A percentile compares a stretch with the other conserved stretches of the same genome.
phyloP scores from a whole-genome alignment of 2,329 filamentous ascomycete species.

The Ascochyta lentis region DNA sequence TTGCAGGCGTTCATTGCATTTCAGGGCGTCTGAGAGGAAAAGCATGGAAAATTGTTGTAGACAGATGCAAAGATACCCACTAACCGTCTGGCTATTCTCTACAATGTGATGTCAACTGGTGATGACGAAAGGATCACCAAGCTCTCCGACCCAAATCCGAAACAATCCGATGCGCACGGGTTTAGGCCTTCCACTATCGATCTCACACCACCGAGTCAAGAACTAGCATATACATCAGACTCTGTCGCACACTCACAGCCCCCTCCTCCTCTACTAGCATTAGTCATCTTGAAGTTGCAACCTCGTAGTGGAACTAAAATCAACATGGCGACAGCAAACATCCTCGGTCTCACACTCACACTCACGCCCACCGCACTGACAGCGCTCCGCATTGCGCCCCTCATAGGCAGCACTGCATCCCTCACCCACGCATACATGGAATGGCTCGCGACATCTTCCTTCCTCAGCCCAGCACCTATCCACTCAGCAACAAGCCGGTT shows the following conservation, averaged over 20 bases:
- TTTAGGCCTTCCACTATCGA: background rate
- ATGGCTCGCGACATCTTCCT: slow-evolving; percentile 29
- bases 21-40: background rate
- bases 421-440: slow-evolving; percentile 40
- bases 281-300: too few relatives aligned
- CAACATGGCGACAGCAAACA: slow-evolving; percentile 9
- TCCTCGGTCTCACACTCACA: slow-evolving; percentile 5
- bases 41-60: background rate
- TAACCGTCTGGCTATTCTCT: background rate
- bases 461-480: slow-evolving; percentile 21
- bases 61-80: slow-evolving; percentile 2
- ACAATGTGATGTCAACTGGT: background rate
- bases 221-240: background rate
- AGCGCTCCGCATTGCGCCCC: slow-evolving; percentile 31
- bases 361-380: slow-evolving; percentile 16
- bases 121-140: background rate
- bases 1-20: slow-evolving; percentile 5
- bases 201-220: background rate
- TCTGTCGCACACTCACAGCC: background rate
- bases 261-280: too few relatives aligned
- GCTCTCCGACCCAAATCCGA: background rate
- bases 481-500: background rate
- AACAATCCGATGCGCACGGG: background rate
- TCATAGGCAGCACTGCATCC: slow-evolving; percentile 32
- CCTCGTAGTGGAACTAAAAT: background rate